Base-by-base conservation (phyloP, 345 rosid genomes). In the Cardiospermum halicacabum region DNA sequence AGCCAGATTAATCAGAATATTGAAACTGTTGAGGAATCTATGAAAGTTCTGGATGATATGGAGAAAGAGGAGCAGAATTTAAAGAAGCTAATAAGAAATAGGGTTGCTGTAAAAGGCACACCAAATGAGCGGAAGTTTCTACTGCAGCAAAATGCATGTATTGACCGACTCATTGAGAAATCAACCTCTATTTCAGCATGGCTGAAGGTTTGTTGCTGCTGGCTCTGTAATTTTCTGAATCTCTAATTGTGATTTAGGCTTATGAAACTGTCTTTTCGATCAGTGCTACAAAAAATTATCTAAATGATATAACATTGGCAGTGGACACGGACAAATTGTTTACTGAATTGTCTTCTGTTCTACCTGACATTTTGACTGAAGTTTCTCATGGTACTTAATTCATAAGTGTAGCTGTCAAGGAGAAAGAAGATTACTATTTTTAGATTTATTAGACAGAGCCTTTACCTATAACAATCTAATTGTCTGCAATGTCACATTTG, bases 151-250 rank as follows among this genome's bases (percentile, higher is more conserved):
- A 78, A 79, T 76, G 75, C 84, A 69, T 78, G 78, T 60, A 89
- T 94, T 49, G 96, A 84, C 66, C 48, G 78, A 64, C 95, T 94
- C 16, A 87, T 89, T 72, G 97, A 91, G 65, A 91, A 89, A 79
- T 83, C 96, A 47, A 74, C 82, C 65, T 72, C 66, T 67, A 80
- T 84, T 53, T 82, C 69, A 70, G 91, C 93, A 53, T 94, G 99
- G 97, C 39, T 40, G 59, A 87, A 87, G 85, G 98, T 92, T 66
- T 60, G 77, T 74, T 42, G 32, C 45, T 18, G 45, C 40, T 37
- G 24, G 56, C 16, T 30, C 22, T 34, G 42, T 15, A 21, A 30
- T 25, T 21, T 45, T 60, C 24, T 55, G 28, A 61, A 48, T 11
- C 59, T 47, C 37, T 11, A 34, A 21, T 24, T 37, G 16, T 4